Evolutionary conservation across 768 basidiomycete species (phyloP).

Genomic region (Phaeotremella skinneri): DNA sequence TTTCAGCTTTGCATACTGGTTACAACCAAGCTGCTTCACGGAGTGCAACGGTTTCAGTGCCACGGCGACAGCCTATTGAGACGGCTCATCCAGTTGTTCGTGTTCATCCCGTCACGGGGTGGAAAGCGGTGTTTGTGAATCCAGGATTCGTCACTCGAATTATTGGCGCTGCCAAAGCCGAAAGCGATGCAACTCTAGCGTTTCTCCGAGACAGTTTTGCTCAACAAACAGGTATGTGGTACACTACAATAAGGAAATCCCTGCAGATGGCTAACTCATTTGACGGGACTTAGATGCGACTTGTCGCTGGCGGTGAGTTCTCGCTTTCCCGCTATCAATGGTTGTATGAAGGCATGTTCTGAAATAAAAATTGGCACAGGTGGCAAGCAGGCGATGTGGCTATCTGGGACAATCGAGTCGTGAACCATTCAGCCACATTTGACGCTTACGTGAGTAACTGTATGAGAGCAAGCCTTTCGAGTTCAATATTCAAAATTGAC

Average conservation of each 20-base stretch:
- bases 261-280: not conserved
- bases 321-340: constrained; percentile 2
- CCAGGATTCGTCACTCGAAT: constrained; percentile 79
- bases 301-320: constrained; percentile 31
- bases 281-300: constrained; percentile 26
- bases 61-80: constrained; percentile 61
- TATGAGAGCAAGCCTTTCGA: no score
- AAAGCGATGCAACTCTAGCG: constrained; percentile 69
- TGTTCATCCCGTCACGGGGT: constrained; percentile 78
- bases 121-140: constrained; percentile 81
- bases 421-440: constrained; percentile 75
- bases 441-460: constrained; percentile 60
- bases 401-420: constrained; percentile 81
- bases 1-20: constrained; percentile 71
- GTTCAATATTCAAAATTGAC: no score
- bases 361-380: constrained; percentile 44
- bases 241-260: not conserved
- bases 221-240: constrained; percentile 34
- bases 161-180: constrained; percentile 73
- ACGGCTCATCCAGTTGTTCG: constrained; percentile 73
- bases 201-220: constrained; percentile 72
- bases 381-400: constrained; percentile 76
- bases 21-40: constrained; percentile 75
- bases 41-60: constrained; percentile 65
- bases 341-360: not conserved